Evolutionary conservation across 495 filamentous ascomycete genomes (phyloP), one percentile per base, ranked within the genome.

Genomic region (Trichoderma reesei): DNA sequence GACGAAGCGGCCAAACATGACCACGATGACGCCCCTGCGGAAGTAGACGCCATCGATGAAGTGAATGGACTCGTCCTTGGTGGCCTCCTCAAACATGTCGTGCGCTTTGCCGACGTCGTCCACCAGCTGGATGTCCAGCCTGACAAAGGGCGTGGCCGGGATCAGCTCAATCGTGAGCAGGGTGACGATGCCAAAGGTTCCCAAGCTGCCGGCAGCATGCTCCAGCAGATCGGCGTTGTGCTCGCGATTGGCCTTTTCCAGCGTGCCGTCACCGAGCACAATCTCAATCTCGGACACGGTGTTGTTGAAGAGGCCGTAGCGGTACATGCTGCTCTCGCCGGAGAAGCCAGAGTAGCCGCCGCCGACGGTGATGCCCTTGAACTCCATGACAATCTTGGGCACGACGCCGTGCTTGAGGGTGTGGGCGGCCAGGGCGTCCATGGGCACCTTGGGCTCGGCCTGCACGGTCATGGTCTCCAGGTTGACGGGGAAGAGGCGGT

Each of bases 301-400:
- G 2, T 71, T 60, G 63, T 87, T 80, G 65, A 88, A 88, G 65
- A 79, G 80, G 0, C 86, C 86, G 60, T 86, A 78, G 37, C 78
- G 78, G 67, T 84, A 87, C 5, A 79, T 82, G 60, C 77, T 82
- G 69, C 83, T 86, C 70, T 87, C 85, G 9, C 84, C 85, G 1
- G 80, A 78, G 0, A 83, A 84, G 10, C 85, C 85, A 36, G 82
- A 79, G 72, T 82, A 88, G 0, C 83, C 85, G 41, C 86, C 85
- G 38, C 85, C 86, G 0, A 80, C 85, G 16, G 86, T 88, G 66
- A 88, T 88, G 26, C 83, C 84, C 1, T 85, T 85, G 68, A 88
- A 86, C 65, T 85, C 83, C 82, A 83, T 83, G 4, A 86, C 83
- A 3, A 86, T 82, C 0, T 77, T 79, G 13, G 83, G 85, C 3